Evolutionary conservation across 2,329 filamentous ascomycete species (phyloP).

Genomic region (Sphaceloma murrayae): DNA sequence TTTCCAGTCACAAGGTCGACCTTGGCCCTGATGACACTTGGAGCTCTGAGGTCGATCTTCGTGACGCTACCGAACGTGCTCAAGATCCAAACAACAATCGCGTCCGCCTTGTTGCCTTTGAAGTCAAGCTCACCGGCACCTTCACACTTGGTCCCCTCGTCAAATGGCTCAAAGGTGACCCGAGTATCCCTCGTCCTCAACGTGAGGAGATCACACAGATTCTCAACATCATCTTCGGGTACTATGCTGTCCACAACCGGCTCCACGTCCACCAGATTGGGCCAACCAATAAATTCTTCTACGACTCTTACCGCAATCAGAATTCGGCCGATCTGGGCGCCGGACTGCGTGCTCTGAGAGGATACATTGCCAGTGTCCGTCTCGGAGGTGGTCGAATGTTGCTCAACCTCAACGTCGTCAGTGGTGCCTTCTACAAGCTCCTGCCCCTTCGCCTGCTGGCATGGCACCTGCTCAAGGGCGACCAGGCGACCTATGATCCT

Average conservation of each 20-base stretch:
- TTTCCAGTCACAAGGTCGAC: constrained; percentile 26
- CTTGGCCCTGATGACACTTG: constrained; percentile 19
- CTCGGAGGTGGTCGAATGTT: constrained; percentile 49
- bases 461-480: constrained; percentile 22
- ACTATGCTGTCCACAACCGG: constrained; percentile 37
- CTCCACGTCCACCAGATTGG: constrained; percentile 38
- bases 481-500: constrained; percentile 16
- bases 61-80: constrained; percentile 20
- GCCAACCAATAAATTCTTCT: constrained; percentile 43
- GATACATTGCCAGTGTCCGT: constrained; percentile 54
- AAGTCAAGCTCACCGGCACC: constrained; percentile 27
- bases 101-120: constrained; percentile 24
- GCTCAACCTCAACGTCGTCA: constrained; percentile 54
- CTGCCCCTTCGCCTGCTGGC: constrained; percentile 28
- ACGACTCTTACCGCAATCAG: constrained; percentile 26
- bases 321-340: constrained; percentile 37
- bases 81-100: constrained; percentile 25
- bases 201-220: constrained; percentile 47
- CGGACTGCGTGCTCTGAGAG: constrained; percentile 49
- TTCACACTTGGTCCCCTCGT: constrained; percentile 36
- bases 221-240: constrained; percentile 48
- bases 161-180: constrained; percentile 34
- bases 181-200: constrained; percentile 29
- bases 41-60: constrained; percentile 10
- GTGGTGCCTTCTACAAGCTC: constrained; percentile 48